Conservation (phyloP, 1,284 basidiomycete genomes). For the Taiwanofungus camphoratus region DNA sequence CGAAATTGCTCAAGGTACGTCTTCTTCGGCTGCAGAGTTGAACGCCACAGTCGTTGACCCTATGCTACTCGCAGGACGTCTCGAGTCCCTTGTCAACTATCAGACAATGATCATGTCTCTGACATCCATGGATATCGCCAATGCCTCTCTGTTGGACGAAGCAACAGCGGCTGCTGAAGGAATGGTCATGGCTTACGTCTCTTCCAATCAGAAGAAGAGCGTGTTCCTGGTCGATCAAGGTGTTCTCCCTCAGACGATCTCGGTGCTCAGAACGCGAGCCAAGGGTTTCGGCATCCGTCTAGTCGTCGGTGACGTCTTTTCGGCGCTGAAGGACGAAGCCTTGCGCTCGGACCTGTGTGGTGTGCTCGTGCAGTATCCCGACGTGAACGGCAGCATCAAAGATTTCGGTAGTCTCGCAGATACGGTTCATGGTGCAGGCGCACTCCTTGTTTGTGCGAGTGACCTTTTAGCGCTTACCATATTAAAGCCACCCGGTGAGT, state of each 20-base stretch:
- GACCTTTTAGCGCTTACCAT: constrained; percentile 92
- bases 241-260: constrained; percentile 82
- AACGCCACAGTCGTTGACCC: constrained; percentile 3
- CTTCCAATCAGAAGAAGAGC: constrained; percentile 67
- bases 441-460: constrained; percentile 81
- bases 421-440: constrained; percentile 72
- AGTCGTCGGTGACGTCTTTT: constrained; percentile 55
- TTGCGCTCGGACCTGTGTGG: constrained; percentile 73
- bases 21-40: background rate
- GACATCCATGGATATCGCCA: constrained; percentile 92
- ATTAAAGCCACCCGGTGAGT: constrained; percentile 95
- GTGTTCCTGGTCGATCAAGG: constrained; percentile 82
- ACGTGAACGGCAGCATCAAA: constrained; percentile 82
- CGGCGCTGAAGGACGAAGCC: constrained; percentile 48
- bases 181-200: constrained; percentile 80
- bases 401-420: constrained; percentile 72
- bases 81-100: constrained; percentile 96
- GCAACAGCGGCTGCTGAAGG: constrained; percentile 92
- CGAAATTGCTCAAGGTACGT: constrained; percentile 84
- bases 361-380: constrained; percentile 88
- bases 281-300: constrained; percentile 87
- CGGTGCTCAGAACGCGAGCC: constrained; percentile 83
- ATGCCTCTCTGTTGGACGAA: constrained; percentile 89
- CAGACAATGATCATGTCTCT: constrained; percentile 96
- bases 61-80: constrained; percentile 54